Conservation (phyloP, 2,329 filamentous ascomycete species). For the Neofusicoccum cordaticola region DNA sequence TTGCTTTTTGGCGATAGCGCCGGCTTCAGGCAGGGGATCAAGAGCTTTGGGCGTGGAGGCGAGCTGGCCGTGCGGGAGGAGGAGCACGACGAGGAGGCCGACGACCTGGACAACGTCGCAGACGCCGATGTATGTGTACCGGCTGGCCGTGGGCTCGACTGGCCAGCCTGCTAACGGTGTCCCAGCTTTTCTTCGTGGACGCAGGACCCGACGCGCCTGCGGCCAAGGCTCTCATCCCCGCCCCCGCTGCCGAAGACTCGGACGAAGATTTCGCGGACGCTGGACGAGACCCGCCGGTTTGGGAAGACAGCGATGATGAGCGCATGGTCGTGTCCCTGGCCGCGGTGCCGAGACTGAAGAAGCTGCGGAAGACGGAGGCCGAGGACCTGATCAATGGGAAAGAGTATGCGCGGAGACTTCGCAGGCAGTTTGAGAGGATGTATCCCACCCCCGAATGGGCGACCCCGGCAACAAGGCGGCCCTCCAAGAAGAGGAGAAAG, state of each 20-base stretch:
- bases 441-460: slow-evolving; percentile 64
- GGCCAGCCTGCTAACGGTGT: slow-evolving; percentile 3
- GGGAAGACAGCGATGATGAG: slow-evolving; percentile 97
- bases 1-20: slow-evolving; percentile 83
- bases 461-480: slow-evolving; percentile 36
- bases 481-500: slow-evolving; percentile 48
- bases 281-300: slow-evolving; percentile 57
- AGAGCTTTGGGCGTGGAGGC: slow-evolving; percentile 50
- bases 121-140: slow-evolving; percentile 62
- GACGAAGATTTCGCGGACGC: slow-evolving; percentile 36
- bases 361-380: slow-evolving; percentile 73
- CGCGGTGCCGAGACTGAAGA: slow-evolving; percentile 70
- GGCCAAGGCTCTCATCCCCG: slow-evolving; percentile 40
- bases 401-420: slow-evolving; percentile 78
- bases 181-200: slow-evolving; percentile 76
- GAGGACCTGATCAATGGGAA: slow-evolving; percentile 85
- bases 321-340: slow-evolving; percentile 79
- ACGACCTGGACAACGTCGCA: slow-evolving; percentile 60
- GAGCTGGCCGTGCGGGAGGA: slow-evolving; percentile 33
- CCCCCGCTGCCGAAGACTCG: slow-evolving; percentile 38
- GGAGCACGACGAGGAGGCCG: slow-evolving; percentile 46
- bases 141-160: background rate
- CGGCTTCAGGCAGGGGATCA: slow-evolving; percentile 76
- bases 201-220: slow-evolving; percentile 51
- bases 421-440: slow-evolving; percentile 65